These are phyloP conservation scores for Fusarium zealandicum DNA, from an alignment of 2,329 filamentous ascomycete species.

Conservation along the genomic window DNA sequence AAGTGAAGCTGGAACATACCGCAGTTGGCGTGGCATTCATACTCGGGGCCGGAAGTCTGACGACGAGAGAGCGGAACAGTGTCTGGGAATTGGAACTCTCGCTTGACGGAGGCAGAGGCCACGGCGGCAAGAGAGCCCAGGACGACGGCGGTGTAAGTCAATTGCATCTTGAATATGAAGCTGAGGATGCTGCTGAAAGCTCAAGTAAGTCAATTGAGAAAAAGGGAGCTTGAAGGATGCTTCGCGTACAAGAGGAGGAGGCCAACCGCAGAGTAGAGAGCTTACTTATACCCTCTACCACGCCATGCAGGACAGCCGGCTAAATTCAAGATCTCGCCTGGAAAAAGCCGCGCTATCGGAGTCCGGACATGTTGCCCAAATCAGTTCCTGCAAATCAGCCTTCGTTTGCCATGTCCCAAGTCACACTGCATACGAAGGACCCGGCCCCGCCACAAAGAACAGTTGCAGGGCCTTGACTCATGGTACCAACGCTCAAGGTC, in stretches of 20 bases:
- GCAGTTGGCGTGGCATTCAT: constrained; percentile 59
- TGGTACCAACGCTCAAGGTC: background rate
- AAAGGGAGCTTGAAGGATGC: background rate
- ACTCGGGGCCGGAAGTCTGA: constrained; percentile 50
- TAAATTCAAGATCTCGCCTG: background rate
- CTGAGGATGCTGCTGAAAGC: background rate
- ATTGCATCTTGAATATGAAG: constrained; percentile 39
- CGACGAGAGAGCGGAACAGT: constrained; percentile 49
- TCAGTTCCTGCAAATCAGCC: background rate
- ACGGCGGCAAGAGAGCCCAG: constrained; percentile 43
- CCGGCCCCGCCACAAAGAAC: background rate
- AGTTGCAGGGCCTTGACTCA: constrained; percentile 1
- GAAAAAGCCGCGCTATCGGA: background rate
- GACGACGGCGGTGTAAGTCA: constrained; percentile 37
- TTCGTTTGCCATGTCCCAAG: background rate
- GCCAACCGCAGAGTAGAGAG: background rate
- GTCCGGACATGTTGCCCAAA: background rate
- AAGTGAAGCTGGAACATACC: constrained; percentile 44
- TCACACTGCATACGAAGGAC: background rate
- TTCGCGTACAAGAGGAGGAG: background rate
- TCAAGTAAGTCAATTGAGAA: background rate
- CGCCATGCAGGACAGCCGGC: constrained; percentile 1
- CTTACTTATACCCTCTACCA: constrained; percentile 35
- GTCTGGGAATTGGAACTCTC: constrained; percentile 42
- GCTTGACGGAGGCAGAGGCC: constrained; percentile 27